These are phyloP conservation scores for Colletotrichum camelliae DNA, from an alignment of 2,329 filamentous ascomycete species.

Conservation along the genomic window DNA sequence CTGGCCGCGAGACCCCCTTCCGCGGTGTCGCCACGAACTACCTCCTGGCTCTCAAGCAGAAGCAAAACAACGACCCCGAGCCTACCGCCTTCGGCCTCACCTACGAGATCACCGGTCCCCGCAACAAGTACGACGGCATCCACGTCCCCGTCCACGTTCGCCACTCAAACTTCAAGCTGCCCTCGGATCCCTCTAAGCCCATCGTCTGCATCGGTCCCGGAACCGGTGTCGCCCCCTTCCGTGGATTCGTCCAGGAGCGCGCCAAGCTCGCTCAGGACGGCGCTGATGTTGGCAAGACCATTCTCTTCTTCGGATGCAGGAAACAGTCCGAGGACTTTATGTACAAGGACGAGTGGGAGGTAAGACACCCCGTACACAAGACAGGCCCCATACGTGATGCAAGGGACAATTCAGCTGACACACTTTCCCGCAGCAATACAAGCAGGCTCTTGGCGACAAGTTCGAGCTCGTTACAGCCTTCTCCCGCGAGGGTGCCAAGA, in stretches of 20 bases:
- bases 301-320: slow-evolving; percentile 96
- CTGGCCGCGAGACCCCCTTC: slow-evolving; percentile 78
- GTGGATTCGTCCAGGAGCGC: slow-evolving; percentile 92
- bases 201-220: slow-evolving; percentile 96
- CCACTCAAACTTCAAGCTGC: slow-evolving; percentile 99
- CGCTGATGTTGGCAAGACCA: slow-evolving; percentile 81
- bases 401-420: neutral
- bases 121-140: slow-evolving; percentile 96
- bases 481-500: slow-evolving; percentile 84
- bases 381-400: neutral
- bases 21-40: slow-evolving; percentile 98
- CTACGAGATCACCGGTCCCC: slow-evolving; percentile 86
- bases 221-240: slow-evolving; percentile 95
- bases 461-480: slow-evolving; percentile 94
- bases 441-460: slow-evolving; percentile 82
- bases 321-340: slow-evolving; percentile 89
- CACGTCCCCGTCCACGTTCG: slow-evolving; percentile 95
- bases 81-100: slow-evolving; percentile 84
- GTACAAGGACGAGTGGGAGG: slow-evolving; percentile 91
- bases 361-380: slow-evolving; percentile 51
- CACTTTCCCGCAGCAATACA: slow-evolving; percentile 69
- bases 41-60: slow-evolving; percentile 91
- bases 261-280: slow-evolving; percentile 82
- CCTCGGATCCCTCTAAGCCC: slow-evolving; percentile 91
- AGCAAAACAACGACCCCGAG: slow-evolving; percentile 87